A percentile compares a stretch with the other conserved stretches of the same genome.
Conservation (phyloP, 768 basidiomycete genomes). For the Boletellus ananas region DNA sequence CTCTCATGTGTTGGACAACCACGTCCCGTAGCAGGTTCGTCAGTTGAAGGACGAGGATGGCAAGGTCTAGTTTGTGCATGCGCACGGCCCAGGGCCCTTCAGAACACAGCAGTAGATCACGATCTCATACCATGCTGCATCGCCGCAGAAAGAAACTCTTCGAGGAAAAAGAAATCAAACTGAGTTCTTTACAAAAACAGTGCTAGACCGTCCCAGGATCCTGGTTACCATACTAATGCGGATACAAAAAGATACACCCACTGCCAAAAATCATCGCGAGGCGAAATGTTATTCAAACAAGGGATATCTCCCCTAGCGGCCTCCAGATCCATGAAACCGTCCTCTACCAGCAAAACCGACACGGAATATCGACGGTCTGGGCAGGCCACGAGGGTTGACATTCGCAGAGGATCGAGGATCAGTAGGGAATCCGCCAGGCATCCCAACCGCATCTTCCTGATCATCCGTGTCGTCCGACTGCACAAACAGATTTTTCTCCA, state of each 20-base stretch:
- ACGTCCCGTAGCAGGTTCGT: too few relatives aligned
- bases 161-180: too few relatives aligned
- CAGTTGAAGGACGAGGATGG: too few relatives aligned
- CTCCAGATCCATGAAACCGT: slow-evolving; percentile 14
- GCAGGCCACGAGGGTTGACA: slow-evolving; percentile 12
- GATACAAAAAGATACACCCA: slow-evolving; percentile 5
- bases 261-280: not conserved
- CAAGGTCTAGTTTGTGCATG: too few relatives aligned
- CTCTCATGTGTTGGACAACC: too few relatives aligned
- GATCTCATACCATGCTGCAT: too few relatives aligned
- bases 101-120: too few relatives aligned
- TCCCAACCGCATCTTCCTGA: slow-evolving; percentile 27
- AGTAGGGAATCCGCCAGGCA: slow-evolving; percentile 35
- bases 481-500: slow-evolving; percentile 3
- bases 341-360: slow-evolving; percentile 61
- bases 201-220: slow-evolving; percentile 4
- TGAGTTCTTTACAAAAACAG: too few relatives aligned
- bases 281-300: slow-evolving; percentile 9
- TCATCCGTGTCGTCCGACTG: slow-evolving; percentile 35
- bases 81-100: too few relatives aligned
- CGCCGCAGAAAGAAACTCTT: too few relatives aligned
- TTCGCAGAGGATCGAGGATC: slow-evolving; percentile 12
- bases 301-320: slow-evolving; percentile 8
- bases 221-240: slow-evolving; percentile 14
- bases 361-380: slow-evolving; percentile 37